Evolutionary conservation across 2,329 filamentous ascomycete genomes (phyloP).

Genomic region (Talaromyces amestolkiae): DNA sequence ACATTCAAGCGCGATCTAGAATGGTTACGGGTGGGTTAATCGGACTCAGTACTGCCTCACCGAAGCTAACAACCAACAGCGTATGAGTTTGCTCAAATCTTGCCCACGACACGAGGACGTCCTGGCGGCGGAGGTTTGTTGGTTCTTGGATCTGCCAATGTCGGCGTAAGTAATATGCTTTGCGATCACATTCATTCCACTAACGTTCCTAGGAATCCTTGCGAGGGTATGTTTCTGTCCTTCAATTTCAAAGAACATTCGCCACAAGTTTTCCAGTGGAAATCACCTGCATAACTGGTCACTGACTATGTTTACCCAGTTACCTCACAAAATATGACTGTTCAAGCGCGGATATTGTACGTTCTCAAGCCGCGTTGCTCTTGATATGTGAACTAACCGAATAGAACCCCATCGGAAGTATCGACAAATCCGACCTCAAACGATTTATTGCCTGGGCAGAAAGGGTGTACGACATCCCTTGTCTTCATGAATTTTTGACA

Average conservation of each 20-base stretch:
- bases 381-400: background rate
- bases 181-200: background rate
- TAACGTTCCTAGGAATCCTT: constrained; percentile 16
- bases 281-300: background rate
- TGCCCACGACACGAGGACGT: constrained; percentile 56
- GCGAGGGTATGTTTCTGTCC: constrained; percentile 14
- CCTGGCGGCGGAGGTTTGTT: constrained; percentile 56
- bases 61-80: constrained; percentile 28
- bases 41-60: background rate
- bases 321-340: constrained; percentile 69
- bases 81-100: constrained; percentile 62
- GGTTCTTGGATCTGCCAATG: constrained; percentile 65
- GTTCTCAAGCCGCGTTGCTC: background rate
- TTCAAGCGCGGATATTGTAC: constrained; percentile 58
- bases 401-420: constrained; percentile 38
- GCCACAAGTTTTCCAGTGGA: too few relatives aligned
- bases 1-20: constrained; percentile 62
- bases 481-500: constrained; percentile 56
- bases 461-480: constrained; percentile 56
- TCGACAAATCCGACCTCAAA: constrained; percentile 66
- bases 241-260: background rate
- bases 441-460: constrained; percentile 64
- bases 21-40: constrained; percentile 54
- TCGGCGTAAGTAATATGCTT: constrained; percentile 42
- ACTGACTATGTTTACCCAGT: constrained; percentile 24